A percentile compares a stretch with the other conserved stretches of the same genome.
Conservation (phyloP, 352 stramenopile species). For the Phytopythium oedochilum region DNA sequence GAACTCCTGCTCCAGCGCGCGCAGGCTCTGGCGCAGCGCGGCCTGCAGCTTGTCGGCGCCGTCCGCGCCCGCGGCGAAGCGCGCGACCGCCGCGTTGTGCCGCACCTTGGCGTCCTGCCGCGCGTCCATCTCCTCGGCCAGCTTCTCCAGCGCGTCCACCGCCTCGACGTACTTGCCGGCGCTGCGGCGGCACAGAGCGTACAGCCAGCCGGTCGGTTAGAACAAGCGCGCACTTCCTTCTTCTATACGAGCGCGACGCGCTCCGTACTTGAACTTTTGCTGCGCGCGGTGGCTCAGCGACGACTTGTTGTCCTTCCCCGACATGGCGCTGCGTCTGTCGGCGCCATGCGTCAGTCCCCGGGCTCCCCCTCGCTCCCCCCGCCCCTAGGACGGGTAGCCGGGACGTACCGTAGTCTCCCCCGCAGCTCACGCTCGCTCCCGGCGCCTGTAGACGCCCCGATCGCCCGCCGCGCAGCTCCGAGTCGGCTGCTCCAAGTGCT, state of each 20-base stretch:
- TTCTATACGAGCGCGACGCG: too few species aligned
- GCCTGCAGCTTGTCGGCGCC: constrained; percentile 68
- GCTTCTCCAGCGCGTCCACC: constrained; percentile 79
- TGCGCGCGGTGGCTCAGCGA: constrained; percentile 82
- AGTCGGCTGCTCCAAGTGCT: too few species aligned
- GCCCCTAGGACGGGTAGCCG: too few species aligned
- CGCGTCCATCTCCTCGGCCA: constrained; percentile 74
- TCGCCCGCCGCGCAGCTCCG: too few species aligned
- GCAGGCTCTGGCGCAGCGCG: constrained; percentile 62
- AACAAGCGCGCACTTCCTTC: too few species aligned
- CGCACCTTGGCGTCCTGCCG: constrained; percentile 79
- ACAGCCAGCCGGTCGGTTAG: background rate
- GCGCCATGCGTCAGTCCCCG: background rate
- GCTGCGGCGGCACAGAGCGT: too few species aligned
- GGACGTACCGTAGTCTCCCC: background rate
- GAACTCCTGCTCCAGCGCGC: constrained; percentile 56
- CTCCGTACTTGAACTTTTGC: constrained; percentile 82
- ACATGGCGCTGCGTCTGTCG: constrained; percentile 28
- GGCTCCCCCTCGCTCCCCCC: background rate
- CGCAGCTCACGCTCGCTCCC: background rate
- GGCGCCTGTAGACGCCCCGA: too few species aligned
- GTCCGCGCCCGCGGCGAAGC: constrained; percentile 60
- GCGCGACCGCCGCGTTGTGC: constrained; percentile 76
- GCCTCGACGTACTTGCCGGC: constrained; percentile 83
- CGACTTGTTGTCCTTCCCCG: constrained; percentile 83